Evolutionary conservation across 2,329 filamentous ascomycete genomes (phyloP).

Genomic region (Colletotrichum phormii): DNA sequence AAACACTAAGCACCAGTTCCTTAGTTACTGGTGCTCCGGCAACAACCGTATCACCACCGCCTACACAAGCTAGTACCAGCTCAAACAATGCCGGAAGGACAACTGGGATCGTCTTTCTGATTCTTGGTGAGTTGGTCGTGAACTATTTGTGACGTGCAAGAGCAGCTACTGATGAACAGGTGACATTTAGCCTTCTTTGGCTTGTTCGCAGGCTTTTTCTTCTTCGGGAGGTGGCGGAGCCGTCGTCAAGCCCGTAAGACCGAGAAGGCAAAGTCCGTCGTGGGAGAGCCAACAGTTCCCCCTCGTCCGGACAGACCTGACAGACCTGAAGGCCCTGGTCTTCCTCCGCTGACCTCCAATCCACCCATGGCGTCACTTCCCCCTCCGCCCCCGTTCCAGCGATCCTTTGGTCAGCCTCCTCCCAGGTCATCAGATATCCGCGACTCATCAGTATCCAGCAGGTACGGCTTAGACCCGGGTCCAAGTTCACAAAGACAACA

Average conservation of each 20-base stretch:
- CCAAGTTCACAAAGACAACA: not conserved
- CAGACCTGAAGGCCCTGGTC: not conserved
- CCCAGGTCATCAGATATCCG: not conserved
- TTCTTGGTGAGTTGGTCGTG: conserved; percentile 1
- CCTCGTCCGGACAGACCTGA: not conserved
- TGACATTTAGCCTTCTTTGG: conserved; percentile 2
- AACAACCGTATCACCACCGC: not conserved
- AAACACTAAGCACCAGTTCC: not conserved
- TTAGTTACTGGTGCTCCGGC: not conserved
- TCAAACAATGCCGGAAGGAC: conserved; percentile 9
- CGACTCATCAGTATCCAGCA: not conserved
- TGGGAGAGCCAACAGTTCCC: not conserved
- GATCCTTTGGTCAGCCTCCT: not conserved
- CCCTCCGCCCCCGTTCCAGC: not conserved
- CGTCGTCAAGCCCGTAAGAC: not conserved
- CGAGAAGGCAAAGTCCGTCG: not conserved
- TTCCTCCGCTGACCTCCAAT: conserved; percentile 11
- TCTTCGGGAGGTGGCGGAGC: not conserved
- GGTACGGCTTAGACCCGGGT: not conserved
- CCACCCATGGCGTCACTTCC: conserved; percentile 16
- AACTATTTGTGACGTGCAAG: too few species aligned
- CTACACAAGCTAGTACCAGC: not conserved
- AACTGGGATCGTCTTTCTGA: conserved; percentile 4
- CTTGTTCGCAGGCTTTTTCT: conserved; percentile 5
- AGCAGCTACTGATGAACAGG: not conserved